A percentile compares a stretch with the other conserved stretches of the same genome.
Evolutionary conservation across 2,329 filamentous ascomycete species (phyloP).

Genomic region (Dichotomopilus funicola): DNA sequence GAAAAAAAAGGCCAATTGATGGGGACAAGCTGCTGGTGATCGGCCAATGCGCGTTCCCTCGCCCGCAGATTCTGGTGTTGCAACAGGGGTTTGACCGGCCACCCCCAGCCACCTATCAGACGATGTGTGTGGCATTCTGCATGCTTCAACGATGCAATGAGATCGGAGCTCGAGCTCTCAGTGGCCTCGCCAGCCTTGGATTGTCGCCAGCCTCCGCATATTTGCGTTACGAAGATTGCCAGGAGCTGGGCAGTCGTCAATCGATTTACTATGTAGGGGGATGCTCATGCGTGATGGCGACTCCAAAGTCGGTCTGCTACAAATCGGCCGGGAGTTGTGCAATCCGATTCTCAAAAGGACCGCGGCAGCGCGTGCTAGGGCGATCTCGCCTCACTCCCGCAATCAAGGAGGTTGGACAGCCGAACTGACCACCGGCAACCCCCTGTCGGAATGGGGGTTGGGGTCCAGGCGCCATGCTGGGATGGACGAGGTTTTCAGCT

Average conservation of each 20-base stretch:
- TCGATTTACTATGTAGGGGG: no score
- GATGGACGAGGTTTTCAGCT: constrained; percentile 15
- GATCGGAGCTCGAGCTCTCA: constrained; percentile 11
- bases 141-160: constrained; percentile 14
- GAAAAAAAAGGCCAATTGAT: constrained; percentile 21
- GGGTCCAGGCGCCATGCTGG: neutral
- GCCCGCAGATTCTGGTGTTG: constrained; percentile 20
- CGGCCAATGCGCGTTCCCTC: constrained; percentile 11
- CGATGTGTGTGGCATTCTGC: neutral
- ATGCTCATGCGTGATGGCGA: no score
- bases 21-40: constrained; percentile 14
- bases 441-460: neutral
- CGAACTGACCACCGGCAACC: neutral
- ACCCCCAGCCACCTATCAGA: constrained; percentile 18
- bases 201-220: constrained; percentile 11
- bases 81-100: constrained; percentile 20
- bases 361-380: no score
- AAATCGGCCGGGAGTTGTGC: no score
- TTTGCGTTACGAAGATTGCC: constrained; percentile 12
- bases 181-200: neutral
- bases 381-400: neutral
- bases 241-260: constrained; percentile 1
- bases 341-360: no score
- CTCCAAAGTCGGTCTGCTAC: no score
- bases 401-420: constrained; percentile 13